phyloP scores from a whole-genome alignment of 805 yeast species.

The Teunomyces kruisii region DNA sequence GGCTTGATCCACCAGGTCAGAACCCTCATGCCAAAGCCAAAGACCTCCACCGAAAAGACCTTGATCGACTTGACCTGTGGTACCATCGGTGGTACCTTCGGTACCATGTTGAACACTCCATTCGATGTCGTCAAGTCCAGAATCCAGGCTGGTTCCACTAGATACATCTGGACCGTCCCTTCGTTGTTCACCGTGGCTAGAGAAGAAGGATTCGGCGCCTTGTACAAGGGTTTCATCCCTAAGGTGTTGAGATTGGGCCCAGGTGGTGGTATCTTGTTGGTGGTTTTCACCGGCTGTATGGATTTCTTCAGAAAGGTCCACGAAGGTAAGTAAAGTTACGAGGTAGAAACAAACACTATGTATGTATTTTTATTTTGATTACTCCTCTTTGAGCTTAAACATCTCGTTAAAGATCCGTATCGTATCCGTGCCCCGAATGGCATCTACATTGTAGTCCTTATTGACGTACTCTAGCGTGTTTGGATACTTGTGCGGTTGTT shows the following conservation, averaged over 20 bases:
- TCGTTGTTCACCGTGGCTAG: constrained; percentile 67
- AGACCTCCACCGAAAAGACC: constrained; percentile 69
- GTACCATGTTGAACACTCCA: constrained; percentile 94
- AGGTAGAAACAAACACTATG: not conserved
- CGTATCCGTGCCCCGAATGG: constrained; percentile 1
- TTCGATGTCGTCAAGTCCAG: constrained; percentile 97
- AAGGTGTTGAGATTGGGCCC: constrained; percentile 97
- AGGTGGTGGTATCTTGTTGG: constrained; percentile 97
- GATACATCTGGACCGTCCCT: constrained; percentile 91
- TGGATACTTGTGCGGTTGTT: not conserved
- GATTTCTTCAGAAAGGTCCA: constrained; percentile 79
- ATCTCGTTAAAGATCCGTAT: constrained; percentile 4
- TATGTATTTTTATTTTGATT: not conserved
- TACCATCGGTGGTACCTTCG: constrained; percentile 93
- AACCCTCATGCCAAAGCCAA: constrained; percentile 73
- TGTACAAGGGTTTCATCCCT: constrained; percentile 95
- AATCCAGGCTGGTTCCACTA: constrained; percentile 87
- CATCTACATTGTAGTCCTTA: not conserved
- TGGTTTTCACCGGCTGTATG: constrained; percentile 94
- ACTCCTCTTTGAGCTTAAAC: not conserved
- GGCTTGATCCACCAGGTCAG: constrained; percentile 92
- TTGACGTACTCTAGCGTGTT: constrained; percentile 7
- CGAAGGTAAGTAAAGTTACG: constrained; percentile 11
- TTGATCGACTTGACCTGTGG: constrained; percentile 89
- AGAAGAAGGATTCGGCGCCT: constrained; percentile 91